Percentiles rank a stretch among this genome's conserved stretches.
phyloP scores from a whole-genome alignment of 805 yeast genomes.

The Torulaspora franciscae region DNA sequence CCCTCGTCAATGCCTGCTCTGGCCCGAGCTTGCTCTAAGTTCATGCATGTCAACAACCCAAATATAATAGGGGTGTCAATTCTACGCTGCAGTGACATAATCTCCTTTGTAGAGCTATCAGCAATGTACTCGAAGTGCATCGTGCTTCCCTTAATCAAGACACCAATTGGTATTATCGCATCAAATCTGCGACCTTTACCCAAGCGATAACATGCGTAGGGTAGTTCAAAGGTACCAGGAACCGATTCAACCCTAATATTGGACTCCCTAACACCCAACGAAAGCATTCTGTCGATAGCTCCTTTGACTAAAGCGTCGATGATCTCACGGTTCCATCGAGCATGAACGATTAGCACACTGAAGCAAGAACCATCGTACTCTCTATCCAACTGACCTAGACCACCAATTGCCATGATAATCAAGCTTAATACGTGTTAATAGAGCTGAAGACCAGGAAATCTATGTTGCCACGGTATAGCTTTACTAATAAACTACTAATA shows the following conservation, averaged over 20 bases:
- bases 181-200: conserved; percentile 50
- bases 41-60: conserved; percentile 88
- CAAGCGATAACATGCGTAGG: conserved; percentile 37
- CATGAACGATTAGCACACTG: conserved; percentile 83
- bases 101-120: conserved; percentile 77
- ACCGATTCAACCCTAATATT: conserved; percentile 80
- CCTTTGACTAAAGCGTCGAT: conserved; percentile 80
- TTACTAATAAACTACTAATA: too few relatives aligned
- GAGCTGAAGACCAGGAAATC: too few relatives aligned
- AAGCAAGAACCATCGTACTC: conserved; percentile 62
- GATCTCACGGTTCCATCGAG: conserved; percentile 85
- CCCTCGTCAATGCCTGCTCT: conserved; percentile 84
- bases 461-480: too few relatives aligned
- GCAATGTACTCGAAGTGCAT: conserved; percentile 98
- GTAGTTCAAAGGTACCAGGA: conserved; percentile 94
- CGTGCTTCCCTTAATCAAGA: conserved; percentile 90
- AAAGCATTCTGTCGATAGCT: conserved; percentile 53
- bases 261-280: conserved; percentile 66
- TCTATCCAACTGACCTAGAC: conserved; percentile 70
- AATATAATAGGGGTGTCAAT: conserved; percentile 77
- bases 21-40: conserved; percentile 88
- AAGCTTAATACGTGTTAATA: too few relatives aligned
- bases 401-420: conserved; percentile 63
- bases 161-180: conserved; percentile 91
- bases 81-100: conserved; percentile 75